phyloP scores from a whole-genome alignment of 352 stramenopile species.

The Phytophthora sp. region DNA sequence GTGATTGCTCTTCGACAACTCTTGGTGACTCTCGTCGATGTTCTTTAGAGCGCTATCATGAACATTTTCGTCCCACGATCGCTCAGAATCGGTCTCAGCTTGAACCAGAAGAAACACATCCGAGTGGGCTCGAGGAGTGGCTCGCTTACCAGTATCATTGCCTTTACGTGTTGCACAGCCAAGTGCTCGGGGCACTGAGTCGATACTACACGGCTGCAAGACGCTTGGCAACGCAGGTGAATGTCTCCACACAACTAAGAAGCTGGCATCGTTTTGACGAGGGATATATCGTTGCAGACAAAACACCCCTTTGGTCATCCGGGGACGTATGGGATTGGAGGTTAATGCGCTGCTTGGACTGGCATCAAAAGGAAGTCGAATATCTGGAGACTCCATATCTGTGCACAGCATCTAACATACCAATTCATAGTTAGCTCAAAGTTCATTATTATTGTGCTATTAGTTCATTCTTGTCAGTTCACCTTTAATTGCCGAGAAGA shows the following conservation, averaged over 20 bases:
- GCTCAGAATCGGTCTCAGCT: neutral
- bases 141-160: neutral
- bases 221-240: neutral
- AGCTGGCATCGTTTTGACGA: conserved; percentile 34
- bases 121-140: conserved; percentile 13
- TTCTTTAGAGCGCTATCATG: neutral
- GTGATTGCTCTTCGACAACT: neutral
- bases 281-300: conserved; percentile 52
- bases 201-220: neutral
- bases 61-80: neutral
- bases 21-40: neutral
- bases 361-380: conserved; percentile 9
- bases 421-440: too few species aligned
- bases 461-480: neutral
- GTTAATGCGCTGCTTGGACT: neutral
- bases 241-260: conserved; percentile 53
- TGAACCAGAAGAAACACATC: conserved; percentile 22
- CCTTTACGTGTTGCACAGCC: neutral
- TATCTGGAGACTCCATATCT: conserved; percentile 44
- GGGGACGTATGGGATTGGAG: neutral
- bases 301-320: conserved; percentile 31
- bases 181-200: neutral
- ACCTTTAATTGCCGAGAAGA: conserved; percentile 46
- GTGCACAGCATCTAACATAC: conserved; percentile 36
- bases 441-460: too few species aligned